Conservation (phyloP, 352 stramenopile genomes). For the Phytophthora pisi region DNA sequence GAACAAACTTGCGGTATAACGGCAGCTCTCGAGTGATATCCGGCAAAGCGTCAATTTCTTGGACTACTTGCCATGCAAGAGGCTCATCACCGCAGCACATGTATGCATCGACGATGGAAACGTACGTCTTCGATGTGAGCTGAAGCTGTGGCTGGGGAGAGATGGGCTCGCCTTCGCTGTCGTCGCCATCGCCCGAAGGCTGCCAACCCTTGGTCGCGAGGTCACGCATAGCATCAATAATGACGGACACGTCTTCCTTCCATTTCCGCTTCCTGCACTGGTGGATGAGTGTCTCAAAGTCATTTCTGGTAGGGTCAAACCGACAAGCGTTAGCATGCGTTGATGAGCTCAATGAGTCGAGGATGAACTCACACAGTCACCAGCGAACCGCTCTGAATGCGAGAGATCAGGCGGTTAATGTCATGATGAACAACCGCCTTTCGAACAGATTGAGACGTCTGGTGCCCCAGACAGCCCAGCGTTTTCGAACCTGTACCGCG, state of each 20-base stretch:
- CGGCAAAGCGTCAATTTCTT: slow-evolving; percentile 46
- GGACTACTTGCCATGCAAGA: slow-evolving; percentile 62
- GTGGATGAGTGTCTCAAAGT: slow-evolving; percentile 85
- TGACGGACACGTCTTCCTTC: slow-evolving; percentile 70
- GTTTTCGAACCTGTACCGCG: slow-evolving; percentile 38
- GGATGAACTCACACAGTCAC: slow-evolving; percentile 58
- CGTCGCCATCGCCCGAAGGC: slow-evolving; percentile 4
- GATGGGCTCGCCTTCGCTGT: slow-evolving; percentile 16
- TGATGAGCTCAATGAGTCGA: not conserved
- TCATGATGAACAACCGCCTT: slow-evolving; percentile 76
- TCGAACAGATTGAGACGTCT: slow-evolving; percentile 69
- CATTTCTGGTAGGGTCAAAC: slow-evolving; percentile 47
- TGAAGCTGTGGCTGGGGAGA: slow-evolving; percentile 59
- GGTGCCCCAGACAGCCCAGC: slow-evolving; percentile 61
- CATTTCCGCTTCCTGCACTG: slow-evolving; percentile 85
- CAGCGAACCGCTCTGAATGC: slow-evolving; percentile 46
- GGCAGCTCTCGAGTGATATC: slow-evolving; percentile 50
- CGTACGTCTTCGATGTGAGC: slow-evolving; percentile 69
- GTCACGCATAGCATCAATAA: slow-evolving; percentile 61
- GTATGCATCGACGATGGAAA: slow-evolving; percentile 80
- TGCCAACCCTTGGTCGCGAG: slow-evolving; percentile 57
- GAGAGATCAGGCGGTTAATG: slow-evolving; percentile 62
- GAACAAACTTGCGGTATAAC: slow-evolving; percentile 79
- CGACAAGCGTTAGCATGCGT: slow-evolving; percentile 2
- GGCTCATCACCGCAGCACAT: slow-evolving; percentile 66